Percentiles rank a stretch among this genome's conserved stretches.
These are phyloP conservation scores for Lactarius indigo DNA, from an alignment of 768 basidiomycete species.

Conservation along the genomic window DNA sequence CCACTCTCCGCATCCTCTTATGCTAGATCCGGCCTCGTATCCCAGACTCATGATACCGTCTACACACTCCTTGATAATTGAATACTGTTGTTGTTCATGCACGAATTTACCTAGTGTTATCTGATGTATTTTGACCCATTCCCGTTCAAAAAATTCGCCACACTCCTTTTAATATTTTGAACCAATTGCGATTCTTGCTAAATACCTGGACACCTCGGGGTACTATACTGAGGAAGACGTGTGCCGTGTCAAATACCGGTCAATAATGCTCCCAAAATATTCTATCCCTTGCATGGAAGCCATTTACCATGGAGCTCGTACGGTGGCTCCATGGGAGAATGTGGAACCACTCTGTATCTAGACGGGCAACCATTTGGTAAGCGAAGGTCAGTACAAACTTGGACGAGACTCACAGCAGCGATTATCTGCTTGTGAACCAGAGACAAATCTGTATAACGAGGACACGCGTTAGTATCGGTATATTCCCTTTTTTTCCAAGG, in stretches of 20 bases:
- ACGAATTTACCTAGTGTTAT: slow-evolving; percentile 18
- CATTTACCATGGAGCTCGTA: slow-evolving; percentile 25
- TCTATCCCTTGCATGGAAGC: not conserved
- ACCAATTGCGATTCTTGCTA: slow-evolving; percentile 8
- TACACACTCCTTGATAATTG: slow-evolving; percentile 26
- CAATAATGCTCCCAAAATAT: not conserved
- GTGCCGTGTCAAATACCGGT: not conserved
- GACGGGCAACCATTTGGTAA: not conserved
- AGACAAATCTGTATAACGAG: slow-evolving; percentile 18
- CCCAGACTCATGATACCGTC: slow-evolving; percentile 17
- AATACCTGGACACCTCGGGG: not conserved
- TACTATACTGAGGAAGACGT: not conserved
- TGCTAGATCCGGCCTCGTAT: slow-evolving; percentile 4
- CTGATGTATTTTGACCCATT: slow-evolving; percentile 17
- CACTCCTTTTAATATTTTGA: slow-evolving; percentile 9
- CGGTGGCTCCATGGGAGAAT: slow-evolving; percentile 10
- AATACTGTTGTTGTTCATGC: slow-evolving; percentile 23
- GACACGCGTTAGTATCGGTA: not conserved
- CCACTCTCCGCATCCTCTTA: not conserved
- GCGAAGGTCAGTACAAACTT: not conserved
- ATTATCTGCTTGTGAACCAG: slow-evolving; percentile 26
- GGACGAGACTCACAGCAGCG: slow-evolving; percentile 18
- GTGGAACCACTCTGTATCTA: slow-evolving; percentile 21
- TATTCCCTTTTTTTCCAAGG: not conserved
- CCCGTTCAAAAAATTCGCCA: slow-evolving; percentile 14